phyloP scores from a whole-genome alignment of 2,329 filamentous ascomycete genomes.

The Malbranchea zuffiana region DNA sequence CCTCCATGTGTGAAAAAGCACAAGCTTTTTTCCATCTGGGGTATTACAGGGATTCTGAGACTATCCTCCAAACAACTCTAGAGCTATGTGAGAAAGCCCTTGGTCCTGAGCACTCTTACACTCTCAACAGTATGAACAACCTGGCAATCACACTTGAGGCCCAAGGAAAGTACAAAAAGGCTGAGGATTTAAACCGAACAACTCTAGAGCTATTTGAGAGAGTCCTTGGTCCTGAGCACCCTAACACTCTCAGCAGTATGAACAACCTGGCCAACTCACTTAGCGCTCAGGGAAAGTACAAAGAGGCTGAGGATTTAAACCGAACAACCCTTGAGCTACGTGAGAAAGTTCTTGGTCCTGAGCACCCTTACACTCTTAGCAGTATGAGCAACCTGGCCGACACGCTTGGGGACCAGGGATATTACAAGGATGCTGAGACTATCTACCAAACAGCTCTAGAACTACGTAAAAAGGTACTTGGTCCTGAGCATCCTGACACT shows the following conservation, averaged over 20 bases:
- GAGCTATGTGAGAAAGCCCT: too few species aligned
- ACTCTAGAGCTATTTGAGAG: conserved; percentile 6
- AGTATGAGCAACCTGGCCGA: conserved; percentile 15
- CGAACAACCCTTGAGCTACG: not conserved
- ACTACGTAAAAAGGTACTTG: conserved; percentile 14
- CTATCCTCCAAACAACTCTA: too few species aligned
- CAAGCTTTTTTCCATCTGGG: too few species aligned
- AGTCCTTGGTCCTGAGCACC: conserved; percentile 14
- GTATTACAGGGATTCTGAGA: too few species aligned
- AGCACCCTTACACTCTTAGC: not conserved
- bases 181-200: conserved; percentile 2
- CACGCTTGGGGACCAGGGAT: conserved; percentile 12
- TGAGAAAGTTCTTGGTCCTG: not conserved
- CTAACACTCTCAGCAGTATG: conserved; percentile 15
- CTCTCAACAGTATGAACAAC: not conserved
- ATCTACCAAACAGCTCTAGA: conserved; percentile 15
- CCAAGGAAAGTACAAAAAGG: conserved; percentile 1
- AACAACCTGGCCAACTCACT: conserved; percentile 15
- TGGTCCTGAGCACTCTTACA: conserved; percentile 1
- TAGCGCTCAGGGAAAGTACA: conserved; percentile 10
- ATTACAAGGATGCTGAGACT: conserved; percentile 16
- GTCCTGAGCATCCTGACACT: conserved; percentile 19
- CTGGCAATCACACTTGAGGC: not conserved
- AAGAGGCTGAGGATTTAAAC: conserved; percentile 11
- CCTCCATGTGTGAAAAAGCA: too few species aligned